These are phyloP conservation scores for Pleurotus citrinopileatus DNA, from an alignment of 768 basidiomycete species.

Conservation along the genomic window DNA sequence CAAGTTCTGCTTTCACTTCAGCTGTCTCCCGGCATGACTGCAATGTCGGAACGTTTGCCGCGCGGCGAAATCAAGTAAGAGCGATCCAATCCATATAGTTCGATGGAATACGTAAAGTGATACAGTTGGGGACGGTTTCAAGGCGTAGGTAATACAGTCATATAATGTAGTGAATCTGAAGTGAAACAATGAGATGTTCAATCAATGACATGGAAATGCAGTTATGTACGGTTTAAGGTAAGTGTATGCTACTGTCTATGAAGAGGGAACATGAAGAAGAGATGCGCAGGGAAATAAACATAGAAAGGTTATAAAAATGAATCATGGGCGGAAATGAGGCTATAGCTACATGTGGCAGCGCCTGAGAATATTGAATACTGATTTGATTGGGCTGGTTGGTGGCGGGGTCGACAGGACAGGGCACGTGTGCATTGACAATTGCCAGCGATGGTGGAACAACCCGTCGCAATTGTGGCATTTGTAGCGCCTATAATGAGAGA, in stretches of 20 bases:
- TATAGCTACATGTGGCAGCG: neutral
- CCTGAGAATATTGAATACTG: neutral
- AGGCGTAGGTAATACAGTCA: too few species aligned
- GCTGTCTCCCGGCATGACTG: too few species aligned
- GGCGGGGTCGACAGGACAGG: neutral
- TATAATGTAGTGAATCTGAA: neutral
- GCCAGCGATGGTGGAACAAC: neutral
- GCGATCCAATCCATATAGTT: too few species aligned
- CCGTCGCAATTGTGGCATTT: neutral
- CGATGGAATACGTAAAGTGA: too few species aligned
- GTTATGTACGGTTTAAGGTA: neutral
- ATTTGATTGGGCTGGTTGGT: neutral
- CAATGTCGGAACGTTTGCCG: too few species aligned
- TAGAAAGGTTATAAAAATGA: neutral
- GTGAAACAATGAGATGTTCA: neutral
- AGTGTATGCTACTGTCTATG: neutral
- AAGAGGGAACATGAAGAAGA: neutral
- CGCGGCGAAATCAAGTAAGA: too few species aligned
- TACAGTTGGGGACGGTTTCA: too few species aligned
- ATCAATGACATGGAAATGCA: neutral
- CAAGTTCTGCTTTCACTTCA: too few species aligned
- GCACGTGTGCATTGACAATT: slow-evolving; percentile 1
- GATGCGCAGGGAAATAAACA: neutral
- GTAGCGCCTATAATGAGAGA: neutral
- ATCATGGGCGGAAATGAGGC: neutral